Conservation (phyloP, 331 rosid species). For the Acacia concinna region DNA sequence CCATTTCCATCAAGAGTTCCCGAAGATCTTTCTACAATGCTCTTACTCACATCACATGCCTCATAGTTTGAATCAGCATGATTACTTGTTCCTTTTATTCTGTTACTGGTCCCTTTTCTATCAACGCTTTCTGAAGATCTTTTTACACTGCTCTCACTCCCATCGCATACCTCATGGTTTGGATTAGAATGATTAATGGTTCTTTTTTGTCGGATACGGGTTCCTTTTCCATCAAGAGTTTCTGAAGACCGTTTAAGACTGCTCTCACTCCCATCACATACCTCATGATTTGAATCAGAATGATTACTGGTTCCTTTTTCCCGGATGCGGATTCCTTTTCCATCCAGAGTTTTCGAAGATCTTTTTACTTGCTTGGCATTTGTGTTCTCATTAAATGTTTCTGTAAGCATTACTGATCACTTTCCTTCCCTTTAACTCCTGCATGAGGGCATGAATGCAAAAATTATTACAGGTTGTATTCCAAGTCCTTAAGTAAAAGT, state of each 20-base stretch:
- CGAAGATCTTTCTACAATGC: slow-evolving; percentile 15
- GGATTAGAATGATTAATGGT: slow-evolving; percentile 14
- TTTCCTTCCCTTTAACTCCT: slow-evolving; percentile 28
- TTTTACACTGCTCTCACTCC: slow-evolving; percentile 27
- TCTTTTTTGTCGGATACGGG: too few relatives aligned
- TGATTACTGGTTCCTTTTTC: neutral
- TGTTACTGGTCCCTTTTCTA: neutral
- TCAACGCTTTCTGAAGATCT: slow-evolving; percentile 11
- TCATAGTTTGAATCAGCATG: neutral
- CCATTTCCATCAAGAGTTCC: slow-evolving; percentile 22
- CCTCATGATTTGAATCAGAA: neutral
- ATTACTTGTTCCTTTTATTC: neutral
- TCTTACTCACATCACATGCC: slow-evolving; percentile 23
- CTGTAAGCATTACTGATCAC: slow-evolving; percentile 25
- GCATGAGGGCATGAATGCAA: slow-evolving; percentile 22
- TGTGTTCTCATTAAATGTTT: slow-evolving; percentile 25
- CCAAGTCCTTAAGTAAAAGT: slow-evolving; percentile 31
- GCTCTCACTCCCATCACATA: slow-evolving; percentile 28
- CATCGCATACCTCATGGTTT: slow-evolving; percentile 9
- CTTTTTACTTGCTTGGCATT: slow-evolving; percentile 3
- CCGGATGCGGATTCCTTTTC: neutral
- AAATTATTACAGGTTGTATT: slow-evolving; percentile 19
- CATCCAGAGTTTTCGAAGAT: slow-evolving; percentile 21
- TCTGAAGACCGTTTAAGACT: slow-evolving; percentile 15
- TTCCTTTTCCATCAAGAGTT: neutral